phyloP scores from a whole-genome alignment of 352 stramenopile species.

The Phytophthora macrochlamydospora region DNA sequence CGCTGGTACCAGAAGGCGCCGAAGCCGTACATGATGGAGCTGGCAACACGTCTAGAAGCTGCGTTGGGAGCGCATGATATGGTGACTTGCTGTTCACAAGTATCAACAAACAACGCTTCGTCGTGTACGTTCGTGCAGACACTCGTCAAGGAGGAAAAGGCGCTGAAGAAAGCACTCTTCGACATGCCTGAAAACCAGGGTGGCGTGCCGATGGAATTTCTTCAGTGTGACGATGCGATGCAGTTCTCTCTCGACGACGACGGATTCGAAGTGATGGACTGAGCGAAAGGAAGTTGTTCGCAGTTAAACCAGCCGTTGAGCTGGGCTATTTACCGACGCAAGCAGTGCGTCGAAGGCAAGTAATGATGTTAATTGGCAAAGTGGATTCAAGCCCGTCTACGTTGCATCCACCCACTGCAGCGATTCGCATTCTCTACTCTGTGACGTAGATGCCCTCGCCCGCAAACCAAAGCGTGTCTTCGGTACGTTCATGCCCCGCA shows the following conservation, averaged over 20 bases:
- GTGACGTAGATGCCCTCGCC: slow-evolving; percentile 85
- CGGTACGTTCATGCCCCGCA: slow-evolving; percentile 46
- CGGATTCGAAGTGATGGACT: slow-evolving; percentile 78
- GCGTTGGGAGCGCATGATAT: slow-evolving; percentile 48
- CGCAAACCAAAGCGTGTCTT: slow-evolving; percentile 76
- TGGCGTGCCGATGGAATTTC: slow-evolving; percentile 69
- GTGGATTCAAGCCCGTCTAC: slow-evolving; percentile 19
- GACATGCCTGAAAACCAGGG: slow-evolving; percentile 77
- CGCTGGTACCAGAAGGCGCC: slow-evolving; percentile 70
- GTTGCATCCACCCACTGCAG: background rate
- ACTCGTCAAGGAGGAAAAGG: slow-evolving; percentile 54
- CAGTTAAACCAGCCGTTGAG: background rate
- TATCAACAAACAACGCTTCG: slow-evolving; percentile 11
- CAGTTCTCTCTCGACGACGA: slow-evolving; percentile 84
- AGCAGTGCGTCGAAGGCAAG: slow-evolving; percentile 3
- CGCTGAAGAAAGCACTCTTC: slow-evolving; percentile 64
- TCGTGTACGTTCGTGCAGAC: slow-evolving; percentile 54
- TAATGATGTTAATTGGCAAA: slow-evolving; percentile 37
- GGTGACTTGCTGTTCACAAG: slow-evolving; percentile 48
- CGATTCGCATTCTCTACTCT: slow-evolving; percentile 26
- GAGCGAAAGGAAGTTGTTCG: background rate
- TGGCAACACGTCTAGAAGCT: slow-evolving; percentile 57
- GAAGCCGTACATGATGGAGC: slow-evolving; percentile 73
- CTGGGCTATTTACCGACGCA: slow-evolving; percentile 12
- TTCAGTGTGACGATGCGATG: slow-evolving; percentile 71